Percentiles rank a stretch among this genome's conserved stretches.
These are phyloP conservation scores for Neurospora sp. DNA, from an alignment of 495 filamentous ascomycete genomes.

Conservation along the genomic window DNA sequence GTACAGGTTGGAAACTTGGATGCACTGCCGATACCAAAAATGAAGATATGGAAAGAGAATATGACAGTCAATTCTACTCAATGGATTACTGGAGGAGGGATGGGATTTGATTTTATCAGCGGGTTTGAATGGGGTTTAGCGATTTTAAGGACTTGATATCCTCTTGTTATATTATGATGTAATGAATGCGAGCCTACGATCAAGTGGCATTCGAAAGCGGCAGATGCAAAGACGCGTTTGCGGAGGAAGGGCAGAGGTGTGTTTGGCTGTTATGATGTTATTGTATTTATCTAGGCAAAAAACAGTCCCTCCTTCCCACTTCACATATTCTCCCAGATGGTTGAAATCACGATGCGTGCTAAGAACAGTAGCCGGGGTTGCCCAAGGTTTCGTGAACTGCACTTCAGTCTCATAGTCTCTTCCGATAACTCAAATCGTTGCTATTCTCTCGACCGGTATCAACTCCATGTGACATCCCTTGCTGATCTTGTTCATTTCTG, in stretches of 20 bases:
- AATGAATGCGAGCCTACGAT: neutral
- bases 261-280: neutral
- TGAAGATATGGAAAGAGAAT: neutral
- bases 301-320: neutral
- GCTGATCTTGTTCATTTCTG: neutral
- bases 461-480: neutral
- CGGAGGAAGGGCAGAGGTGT: neutral
- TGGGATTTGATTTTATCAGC: neutral
- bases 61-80: neutral
- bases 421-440: neutral
- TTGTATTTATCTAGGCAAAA: neutral
- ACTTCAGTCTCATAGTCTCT: neutral
- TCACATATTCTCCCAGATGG: neutral
- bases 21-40: neutral
- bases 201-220: neutral
- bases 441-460: neutral
- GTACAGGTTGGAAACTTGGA: neutral
- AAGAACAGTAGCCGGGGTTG: neutral
- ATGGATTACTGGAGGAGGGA: neutral
- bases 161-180: neutral
- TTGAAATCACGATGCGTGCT: neutral
- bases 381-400: neutral
- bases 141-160: neutral
- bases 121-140: neutral
- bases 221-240: neutral